phyloP scores from a whole-genome alignment of 345 rosid genomes.

The Populus alba region DNA sequence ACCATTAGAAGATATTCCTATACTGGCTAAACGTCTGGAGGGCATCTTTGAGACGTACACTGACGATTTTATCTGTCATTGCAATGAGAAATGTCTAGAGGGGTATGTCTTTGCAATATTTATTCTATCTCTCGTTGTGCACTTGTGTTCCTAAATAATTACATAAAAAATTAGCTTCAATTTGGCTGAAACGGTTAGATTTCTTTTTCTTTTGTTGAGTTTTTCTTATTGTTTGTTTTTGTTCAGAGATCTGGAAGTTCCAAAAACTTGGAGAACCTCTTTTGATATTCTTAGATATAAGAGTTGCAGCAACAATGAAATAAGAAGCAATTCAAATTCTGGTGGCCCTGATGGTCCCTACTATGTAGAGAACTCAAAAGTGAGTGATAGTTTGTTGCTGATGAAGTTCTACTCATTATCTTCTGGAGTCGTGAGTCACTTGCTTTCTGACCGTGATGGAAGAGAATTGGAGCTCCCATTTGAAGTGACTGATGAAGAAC shows the following conservation, averaged over 20 bases:
- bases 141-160: not conserved
- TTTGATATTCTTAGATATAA: slow-evolving; percentile 25
- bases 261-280: slow-evolving; percentile 36
- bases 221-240: not conserved
- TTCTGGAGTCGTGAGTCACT: slow-evolving; percentile 26
- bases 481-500: slow-evolving; percentile 47
- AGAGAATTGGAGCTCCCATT: slow-evolving; percentile 46
- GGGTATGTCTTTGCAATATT: slow-evolving; percentile 36
- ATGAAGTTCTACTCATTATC: slow-evolving; percentile 58
- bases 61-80: slow-evolving; percentile 38
- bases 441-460: slow-evolving; percentile 41
- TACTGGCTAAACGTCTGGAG: slow-evolving; percentile 44
- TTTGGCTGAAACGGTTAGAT: not conserved
- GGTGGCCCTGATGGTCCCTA: slow-evolving; percentile 14
- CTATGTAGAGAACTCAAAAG: slow-evolving; percentile 43
- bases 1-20: slow-evolving; percentile 36
- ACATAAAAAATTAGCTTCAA: not conserved
- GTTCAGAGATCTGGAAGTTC: slow-evolving; percentile 49
- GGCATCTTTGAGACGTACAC: slow-evolving; percentile 33
- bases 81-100: slow-evolving; percentile 45
- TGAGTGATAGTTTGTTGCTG: slow-evolving; percentile 43
- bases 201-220: not conserved
- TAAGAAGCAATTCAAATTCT: slow-evolving; percentile 10
- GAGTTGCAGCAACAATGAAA: slow-evolving; percentile 14
- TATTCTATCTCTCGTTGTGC: not conserved